These are phyloP conservation scores for Termitomyces sp. DNA, from an alignment of 768 basidiomycete species.

Conservation along the genomic window DNA sequence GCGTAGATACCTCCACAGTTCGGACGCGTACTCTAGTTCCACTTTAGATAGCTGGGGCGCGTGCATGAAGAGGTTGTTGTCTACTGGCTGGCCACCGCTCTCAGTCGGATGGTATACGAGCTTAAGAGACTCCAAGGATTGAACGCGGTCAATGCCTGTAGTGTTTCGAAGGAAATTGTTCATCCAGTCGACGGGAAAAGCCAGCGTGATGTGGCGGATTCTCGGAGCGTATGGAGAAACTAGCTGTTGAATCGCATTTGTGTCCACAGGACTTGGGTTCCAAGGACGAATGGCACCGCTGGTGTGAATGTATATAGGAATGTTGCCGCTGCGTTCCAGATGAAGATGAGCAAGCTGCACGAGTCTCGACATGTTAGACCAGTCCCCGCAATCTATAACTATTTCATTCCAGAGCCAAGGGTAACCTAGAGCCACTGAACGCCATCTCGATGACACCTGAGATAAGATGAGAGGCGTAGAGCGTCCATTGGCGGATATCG, in stretches of 20 bases:
- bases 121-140: conserved; percentile 5
- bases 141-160: not conserved
- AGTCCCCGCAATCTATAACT: conserved; percentile 7
- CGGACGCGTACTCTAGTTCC: conserved; percentile 1
- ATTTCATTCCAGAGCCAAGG: conserved; percentile 11
- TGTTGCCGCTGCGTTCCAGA: not conserved
- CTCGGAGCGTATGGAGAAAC: conserved; percentile 1
- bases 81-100: not conserved
- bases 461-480: not conserved
- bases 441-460: conserved; percentile 9
- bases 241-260: not conserved
- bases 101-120: conserved; percentile 1
- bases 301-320: not conserved
- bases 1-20: not conserved
- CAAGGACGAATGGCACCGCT: not conserved
- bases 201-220: conserved; percentile 8
- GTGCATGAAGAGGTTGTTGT: not conserved
- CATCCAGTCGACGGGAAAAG: conserved; percentile 9
- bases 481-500: not conserved
- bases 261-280: not conserved
- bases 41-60: conserved; percentile 6
- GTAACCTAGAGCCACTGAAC: not conserved
- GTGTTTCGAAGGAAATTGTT: not conserved
- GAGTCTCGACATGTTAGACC: conserved; percentile 1
- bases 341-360: not conserved